A percentile compares a stretch with the other conserved stretches of the same genome.
Evolutionary conservation across 768 basidiomycete genomes (phyloP).

Genomic region (Suillus tomentosus): DNA sequence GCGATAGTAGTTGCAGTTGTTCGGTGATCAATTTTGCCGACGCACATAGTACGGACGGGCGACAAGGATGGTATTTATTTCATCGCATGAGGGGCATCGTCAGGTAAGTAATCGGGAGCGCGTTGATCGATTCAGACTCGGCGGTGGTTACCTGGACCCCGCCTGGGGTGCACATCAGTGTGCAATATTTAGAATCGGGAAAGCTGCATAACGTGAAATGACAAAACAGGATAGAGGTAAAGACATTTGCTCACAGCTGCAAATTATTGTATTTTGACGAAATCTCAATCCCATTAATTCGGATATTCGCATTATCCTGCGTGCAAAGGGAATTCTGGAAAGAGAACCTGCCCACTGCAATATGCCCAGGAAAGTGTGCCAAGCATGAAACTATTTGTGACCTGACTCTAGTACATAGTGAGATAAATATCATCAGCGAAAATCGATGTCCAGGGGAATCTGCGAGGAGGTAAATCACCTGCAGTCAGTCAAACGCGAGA

Average conservation of each 20-base stretch:
- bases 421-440: constrained; percentile 1
- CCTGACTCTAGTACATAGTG: not conserved
- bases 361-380: not conserved
- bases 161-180: not conserved
- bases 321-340: not conserved
- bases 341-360: not conserved
- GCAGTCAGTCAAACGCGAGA: not conserved
- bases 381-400: not conserved
- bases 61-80: not conserved
- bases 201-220: not conserved
- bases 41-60: not conserved
- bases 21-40: not conserved
- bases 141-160: not conserved
- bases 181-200: not conserved
- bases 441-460: constrained; percentile 10
- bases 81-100: not conserved
- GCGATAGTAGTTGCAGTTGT: not conserved
- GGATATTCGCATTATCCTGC: too few species aligned
- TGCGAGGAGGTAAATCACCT: not conserved
- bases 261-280: not conserved
- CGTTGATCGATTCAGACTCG: not conserved
- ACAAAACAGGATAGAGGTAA: not conserved
- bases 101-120: not conserved
- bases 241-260: not conserved
- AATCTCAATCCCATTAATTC: not conserved